phyloP scores from a whole-genome alignment of 176 grass and related monocot species.

The Typha latifolia region DNA sequence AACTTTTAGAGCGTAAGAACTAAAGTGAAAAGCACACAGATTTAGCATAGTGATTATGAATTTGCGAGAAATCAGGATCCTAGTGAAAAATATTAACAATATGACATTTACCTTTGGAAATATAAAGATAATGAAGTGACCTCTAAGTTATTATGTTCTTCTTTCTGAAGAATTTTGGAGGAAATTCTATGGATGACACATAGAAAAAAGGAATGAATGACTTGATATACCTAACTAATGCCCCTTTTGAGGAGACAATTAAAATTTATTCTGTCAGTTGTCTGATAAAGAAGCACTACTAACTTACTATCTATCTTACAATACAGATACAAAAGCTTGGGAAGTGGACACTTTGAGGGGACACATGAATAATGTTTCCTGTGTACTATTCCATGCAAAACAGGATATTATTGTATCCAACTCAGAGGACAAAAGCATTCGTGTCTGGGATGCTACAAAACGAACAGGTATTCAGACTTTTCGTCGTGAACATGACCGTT shows the following conservation, averaged over 20 bases:
- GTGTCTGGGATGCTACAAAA: conserved; percentile 91
- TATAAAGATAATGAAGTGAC: no score
- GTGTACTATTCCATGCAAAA: conserved; percentile 85
- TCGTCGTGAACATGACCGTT: conserved; percentile 81
- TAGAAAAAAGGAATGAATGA: no score
- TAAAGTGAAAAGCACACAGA: no score
- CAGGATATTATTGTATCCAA: conserved; percentile 97
- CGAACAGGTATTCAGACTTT: conserved; percentile 82
- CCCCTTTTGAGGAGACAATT: background rate
- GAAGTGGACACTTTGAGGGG: conserved; percentile 91
- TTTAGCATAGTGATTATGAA: background rate
- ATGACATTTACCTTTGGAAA: no score
- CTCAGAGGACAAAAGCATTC: conserved; percentile 96
- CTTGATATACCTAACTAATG: no score
- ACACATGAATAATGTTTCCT: conserved; percentile 96
- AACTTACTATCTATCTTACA: conserved; percentile 3
- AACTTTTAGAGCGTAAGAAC: no score
- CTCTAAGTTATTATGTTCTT: no score
- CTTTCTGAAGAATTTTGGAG: no score
- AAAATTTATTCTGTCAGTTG: background rate
- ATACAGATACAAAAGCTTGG: conserved; percentile 87
- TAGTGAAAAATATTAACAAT: no score
- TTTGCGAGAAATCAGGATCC: no score
- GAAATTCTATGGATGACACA: no score
- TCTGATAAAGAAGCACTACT: background rate